Base-by-base conservation (phyloP, 352 stramenopile genomes). In the Pythium dissimile region DNA sequence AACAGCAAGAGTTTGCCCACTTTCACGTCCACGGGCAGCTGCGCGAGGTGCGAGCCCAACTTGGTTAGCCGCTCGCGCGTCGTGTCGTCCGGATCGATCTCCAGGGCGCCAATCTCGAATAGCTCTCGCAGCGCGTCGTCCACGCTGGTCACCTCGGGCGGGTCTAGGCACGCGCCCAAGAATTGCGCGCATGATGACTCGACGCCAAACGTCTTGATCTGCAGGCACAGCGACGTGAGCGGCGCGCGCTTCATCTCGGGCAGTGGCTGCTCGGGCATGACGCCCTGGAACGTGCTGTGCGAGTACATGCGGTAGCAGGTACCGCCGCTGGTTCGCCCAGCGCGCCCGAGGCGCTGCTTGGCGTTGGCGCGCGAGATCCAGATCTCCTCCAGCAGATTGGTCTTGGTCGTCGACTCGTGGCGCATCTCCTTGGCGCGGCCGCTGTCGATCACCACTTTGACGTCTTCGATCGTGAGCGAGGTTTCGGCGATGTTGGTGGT, bases 401-500 rank as follows among this genome's bases (percentile, higher is more conserved):
- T 97, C 15, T 93, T 88, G 41, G 75, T 73, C 24, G 92, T 84
- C 12, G 80, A 69, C 44, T 94, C 68, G 58, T 92, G 80, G 11
- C 77, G 74, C 79, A 92, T 92, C 57, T 96, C 80, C 59, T 96
- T 99, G 21, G 96, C 92, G 45, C 97, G 89, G 5, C 97, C 97
- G 27, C 76, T 90, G 77, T 99, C 97, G 50, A 99, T 94, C 2
- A 99, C 97, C 64, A 90, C 70, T 39, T 83, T 91, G 37, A 97
- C 89, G 62, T 98, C 92, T 23, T 97, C 89, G 50, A 99, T 98
- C 2, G 96, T 99, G 8, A 99, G 58, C 6, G 88, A 97, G 1
- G 96, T 99, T 63, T 99, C 95, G 13, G 95, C 96, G 49, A 99
- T 97, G 64, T 98, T 98, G 7, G 95, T 99, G n/a, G 89, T 82